Evolutionary conservation across 2,329 filamentous ascomycete species (phyloP), one percentile per base, ranked within the genome.

Genomic region (Fusarium metavorans): DNA sequence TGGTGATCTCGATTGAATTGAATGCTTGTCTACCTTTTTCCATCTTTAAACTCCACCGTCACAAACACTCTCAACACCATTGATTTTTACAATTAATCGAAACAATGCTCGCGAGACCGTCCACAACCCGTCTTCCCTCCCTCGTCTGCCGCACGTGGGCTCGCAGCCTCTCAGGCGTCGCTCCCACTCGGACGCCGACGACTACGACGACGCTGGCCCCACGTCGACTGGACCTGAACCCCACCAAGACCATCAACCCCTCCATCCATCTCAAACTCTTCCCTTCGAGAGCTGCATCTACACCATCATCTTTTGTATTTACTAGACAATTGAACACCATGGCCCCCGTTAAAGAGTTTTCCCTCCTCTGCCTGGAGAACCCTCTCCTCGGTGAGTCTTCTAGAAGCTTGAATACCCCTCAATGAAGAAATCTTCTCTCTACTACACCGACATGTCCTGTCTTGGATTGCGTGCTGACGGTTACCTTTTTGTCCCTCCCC

Each of bases 281-380:
- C 71, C 71, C 73, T 71, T 77, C 74, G 34, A 71, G 64, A 70
- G 68, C 71, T 52, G 64, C 66, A 57, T 64, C 69, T 62, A 52
- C 66, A 62, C 54, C 62, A 61, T 67, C 68, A 65, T 56, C 56
- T 54, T 52, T 64, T 67, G 67, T 64, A 54, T 50, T 35, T 56
- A 63, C 71, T 65, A 71, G 57, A 74, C 71, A 77, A 74, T 72
- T 72, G 23, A 80, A 74, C 80, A 87, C 81, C 75, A 97, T 97
- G 94, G 89, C 94, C 82, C 84, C 92, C 78, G 82, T 85, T 79
- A 93, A 95, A 86, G 92, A 95, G 85, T 98, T 93, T 87, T 89
- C 94, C 85, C 93, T 99, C 81, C 90, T 98, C 82, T 97, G 93
- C 86, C 87, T 99, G 81, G 97, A 98, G 92, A 99, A 99, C 86